Percentiles rank a stretch among this genome's conserved stretches.
phyloP scores from a whole-genome alignment of 257 asterid species.

The Rhazya stricta region DNA sequence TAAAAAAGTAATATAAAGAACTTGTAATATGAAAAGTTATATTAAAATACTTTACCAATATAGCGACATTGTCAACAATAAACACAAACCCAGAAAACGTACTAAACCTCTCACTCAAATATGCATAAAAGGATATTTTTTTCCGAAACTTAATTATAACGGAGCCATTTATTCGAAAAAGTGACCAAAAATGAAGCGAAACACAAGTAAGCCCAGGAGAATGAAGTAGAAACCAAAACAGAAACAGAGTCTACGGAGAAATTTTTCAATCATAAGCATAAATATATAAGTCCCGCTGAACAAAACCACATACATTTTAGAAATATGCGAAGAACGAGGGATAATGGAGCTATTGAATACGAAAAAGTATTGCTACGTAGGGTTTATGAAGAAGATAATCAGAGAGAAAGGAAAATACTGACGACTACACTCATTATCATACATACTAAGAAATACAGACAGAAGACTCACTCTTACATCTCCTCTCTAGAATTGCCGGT shows the following conservation, averaged over 20 bases:
- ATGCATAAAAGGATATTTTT: background rate
- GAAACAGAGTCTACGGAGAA: background rate
- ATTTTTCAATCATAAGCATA: too few species aligned
- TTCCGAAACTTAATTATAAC: too few species aligned
- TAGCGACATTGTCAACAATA: background rate
- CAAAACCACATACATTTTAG: background rate
- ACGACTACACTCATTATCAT: background rate
- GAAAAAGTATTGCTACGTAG: background rate
- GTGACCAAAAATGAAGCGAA: background rate
- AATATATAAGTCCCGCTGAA: too few species aligned
- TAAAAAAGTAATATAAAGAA: background rate
- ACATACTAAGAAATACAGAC: background rate
- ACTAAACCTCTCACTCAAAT: background rate
- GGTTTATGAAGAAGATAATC: background rate
- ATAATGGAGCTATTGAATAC: background rate
- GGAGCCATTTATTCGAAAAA: background rate
- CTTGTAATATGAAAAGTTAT: background rate
- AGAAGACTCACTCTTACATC: background rate
- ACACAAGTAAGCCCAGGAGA: background rate
- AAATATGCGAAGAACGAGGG: background rate
- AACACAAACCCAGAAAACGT: background rate
- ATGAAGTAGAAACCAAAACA: background rate
- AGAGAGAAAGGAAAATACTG: background rate
- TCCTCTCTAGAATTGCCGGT: background rate
- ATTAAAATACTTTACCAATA: background rate